Conservation (phyloP, 768 basidiomycete genomes). For the Tephrocybe sp. region DNA sequence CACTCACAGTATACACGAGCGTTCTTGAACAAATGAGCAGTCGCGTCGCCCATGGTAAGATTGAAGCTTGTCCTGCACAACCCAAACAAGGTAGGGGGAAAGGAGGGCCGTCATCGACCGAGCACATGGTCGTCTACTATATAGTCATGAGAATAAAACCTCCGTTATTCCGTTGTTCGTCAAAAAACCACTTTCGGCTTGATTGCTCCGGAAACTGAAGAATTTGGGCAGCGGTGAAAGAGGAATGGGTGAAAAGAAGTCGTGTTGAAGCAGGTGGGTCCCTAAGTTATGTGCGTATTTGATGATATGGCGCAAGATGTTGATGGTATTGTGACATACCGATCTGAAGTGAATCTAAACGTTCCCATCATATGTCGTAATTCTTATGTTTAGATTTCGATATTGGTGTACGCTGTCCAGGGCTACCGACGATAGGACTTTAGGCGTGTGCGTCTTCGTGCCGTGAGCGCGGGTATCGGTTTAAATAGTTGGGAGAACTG, state of each 20-base stretch:
- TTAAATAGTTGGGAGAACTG: too few species aligned
- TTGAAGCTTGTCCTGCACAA: background rate
- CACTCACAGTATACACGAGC: conserved; percentile 20
- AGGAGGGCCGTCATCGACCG: too few species aligned
- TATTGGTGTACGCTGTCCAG: too few species aligned
- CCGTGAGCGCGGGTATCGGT: too few species aligned
- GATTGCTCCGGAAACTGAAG: background rate
- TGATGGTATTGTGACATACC: background rate
- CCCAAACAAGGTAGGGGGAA: background rate
- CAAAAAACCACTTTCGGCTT: background rate
- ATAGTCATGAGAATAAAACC: too few species aligned
- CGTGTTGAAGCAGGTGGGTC: background rate
- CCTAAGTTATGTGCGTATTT: background rate
- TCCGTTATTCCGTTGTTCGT: too few species aligned
- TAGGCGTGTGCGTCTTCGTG: too few species aligned
- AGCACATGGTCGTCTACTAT: background rate
- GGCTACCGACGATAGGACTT: too few species aligned
- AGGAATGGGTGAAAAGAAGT: background rate
- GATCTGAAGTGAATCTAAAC: too few species aligned
- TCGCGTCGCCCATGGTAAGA: background rate
- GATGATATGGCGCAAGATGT: background rate
- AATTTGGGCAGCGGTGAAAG: background rate
- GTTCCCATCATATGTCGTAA: too few species aligned
- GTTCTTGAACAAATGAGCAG: conserved; percentile 16
- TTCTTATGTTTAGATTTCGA: too few species aligned